phyloP scores from a whole-genome alignment of 371 early-diverging fungal genomes.

The Syncephalastrum sp. region DNA sequence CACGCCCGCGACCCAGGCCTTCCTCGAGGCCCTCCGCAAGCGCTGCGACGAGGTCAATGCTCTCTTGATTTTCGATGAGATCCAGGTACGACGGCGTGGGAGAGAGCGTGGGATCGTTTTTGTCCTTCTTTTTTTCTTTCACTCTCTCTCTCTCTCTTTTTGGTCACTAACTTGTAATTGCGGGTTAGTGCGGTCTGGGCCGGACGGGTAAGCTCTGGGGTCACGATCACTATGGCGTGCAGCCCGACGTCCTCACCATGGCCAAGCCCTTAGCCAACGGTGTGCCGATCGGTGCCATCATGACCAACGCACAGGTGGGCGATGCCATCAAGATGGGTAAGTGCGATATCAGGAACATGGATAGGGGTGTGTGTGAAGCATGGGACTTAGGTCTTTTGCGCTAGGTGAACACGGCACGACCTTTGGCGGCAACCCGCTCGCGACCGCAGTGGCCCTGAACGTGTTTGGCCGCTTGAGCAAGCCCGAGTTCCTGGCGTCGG shows the following conservation, averaged over 20 bases:
- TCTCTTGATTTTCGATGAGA: conserved; percentile 93
- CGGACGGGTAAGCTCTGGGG: conserved; percentile 91
- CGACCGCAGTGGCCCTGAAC: conserved; percentile 68
- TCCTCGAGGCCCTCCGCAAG: conserved; percentile 72
- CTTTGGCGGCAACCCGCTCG: conserved; percentile 94
- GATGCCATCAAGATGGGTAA: conserved; percentile 69
- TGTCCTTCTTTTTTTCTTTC: background rate
- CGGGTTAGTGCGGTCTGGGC: conserved; percentile 80
- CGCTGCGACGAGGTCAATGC: conserved; percentile 82
- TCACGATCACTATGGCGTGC: conserved; percentile 67
- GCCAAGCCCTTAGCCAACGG: conserved; percentile 97
- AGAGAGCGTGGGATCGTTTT: background rate
- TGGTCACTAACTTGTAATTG: conserved; percentile 2
- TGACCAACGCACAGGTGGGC: conserved; percentile 77
- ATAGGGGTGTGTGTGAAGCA: too few species aligned
- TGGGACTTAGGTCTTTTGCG: too few species aligned
- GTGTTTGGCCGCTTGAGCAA: conserved; percentile 71
- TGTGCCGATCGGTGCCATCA: conserved; percentile 92
- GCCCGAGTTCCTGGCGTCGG: conserved; percentile 69
- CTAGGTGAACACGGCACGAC: conserved; percentile 95
- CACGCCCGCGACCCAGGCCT: conserved; percentile 64
- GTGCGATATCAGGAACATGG: background rate
- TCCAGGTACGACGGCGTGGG: conserved; percentile 63
- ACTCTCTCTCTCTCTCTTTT: background rate
- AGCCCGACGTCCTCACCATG: conserved; percentile 91